These are phyloP conservation scores for Zygosaccharomyces siamensis DNA, from an alignment of 805 yeast species.

Conservation along the genomic window DNA sequence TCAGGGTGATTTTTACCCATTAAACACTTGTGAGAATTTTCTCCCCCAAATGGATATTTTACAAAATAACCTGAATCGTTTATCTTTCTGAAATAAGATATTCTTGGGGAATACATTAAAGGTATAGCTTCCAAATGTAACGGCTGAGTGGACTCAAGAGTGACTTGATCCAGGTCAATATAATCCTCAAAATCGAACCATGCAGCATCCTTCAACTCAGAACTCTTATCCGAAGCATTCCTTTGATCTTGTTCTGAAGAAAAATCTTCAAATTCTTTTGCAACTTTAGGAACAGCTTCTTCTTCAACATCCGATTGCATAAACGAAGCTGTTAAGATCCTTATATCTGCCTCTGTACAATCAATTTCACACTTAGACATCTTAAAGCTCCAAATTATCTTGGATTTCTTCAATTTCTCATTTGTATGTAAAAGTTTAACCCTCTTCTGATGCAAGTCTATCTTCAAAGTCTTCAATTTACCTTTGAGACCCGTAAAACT, in stretches of 20 bases:
- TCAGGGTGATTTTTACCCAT: constrained; percentile 52
- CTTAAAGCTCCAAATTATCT: constrained; percentile 48
- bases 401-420: constrained; percentile 43
- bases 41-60: constrained; percentile 55
- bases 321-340: constrained; percentile 62
- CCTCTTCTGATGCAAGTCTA: constrained; percentile 59
- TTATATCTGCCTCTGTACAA: constrained; percentile 60
- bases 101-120: constrained; percentile 49
- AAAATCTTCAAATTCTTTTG: constrained; percentile 19
- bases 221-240: neutral
- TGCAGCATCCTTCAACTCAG: constrained; percentile 15
- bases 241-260: constrained; percentile 5
- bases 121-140: constrained; percentile 42
- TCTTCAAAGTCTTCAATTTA: constrained; percentile 44
- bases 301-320: constrained; percentile 49
- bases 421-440: constrained; percentile 39
- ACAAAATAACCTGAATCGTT: constrained; percentile 42
- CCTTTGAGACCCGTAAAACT: constrained; percentile 62
- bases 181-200: constrained; percentile 82
- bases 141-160: constrained; percentile 40
- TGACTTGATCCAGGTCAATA: constrained; percentile 56
- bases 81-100: constrained; percentile 55
- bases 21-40: constrained; percentile 49
- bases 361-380: constrained; percentile 68
- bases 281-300: constrained; percentile 33